These are phyloP conservation scores for Sporobolomyces phaffii DNA, from an alignment of 768 basidiomycete genomes.

Conservation along the genomic window DNA sequence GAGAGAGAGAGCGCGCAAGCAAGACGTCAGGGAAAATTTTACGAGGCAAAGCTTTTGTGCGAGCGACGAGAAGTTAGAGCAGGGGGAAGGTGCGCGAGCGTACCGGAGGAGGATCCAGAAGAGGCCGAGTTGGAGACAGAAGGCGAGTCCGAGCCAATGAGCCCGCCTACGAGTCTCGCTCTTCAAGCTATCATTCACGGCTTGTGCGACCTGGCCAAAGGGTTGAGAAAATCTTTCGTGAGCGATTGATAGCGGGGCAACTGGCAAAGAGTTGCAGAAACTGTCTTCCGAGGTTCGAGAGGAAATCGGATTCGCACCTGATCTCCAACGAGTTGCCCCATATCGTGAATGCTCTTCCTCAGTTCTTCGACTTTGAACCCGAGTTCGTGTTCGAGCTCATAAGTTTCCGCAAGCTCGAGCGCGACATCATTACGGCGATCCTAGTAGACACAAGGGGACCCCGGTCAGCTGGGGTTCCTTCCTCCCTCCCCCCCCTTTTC, in stretches of 20 bases:
- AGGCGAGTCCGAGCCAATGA: constrained; percentile 12
- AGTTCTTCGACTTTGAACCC: constrained; percentile 26
- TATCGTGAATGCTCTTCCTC: constrained; percentile 17
- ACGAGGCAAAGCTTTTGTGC: no score
- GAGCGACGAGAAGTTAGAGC: no score
- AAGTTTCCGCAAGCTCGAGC: not conserved
- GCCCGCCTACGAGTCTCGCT: constrained; percentile 1
- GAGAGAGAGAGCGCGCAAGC: not conserved
- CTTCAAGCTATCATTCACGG: not conserved
- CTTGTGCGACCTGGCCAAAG: constrained; percentile 29
- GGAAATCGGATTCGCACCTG: no score
- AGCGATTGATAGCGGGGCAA: not conserved
- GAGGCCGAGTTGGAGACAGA: constrained; percentile 16
- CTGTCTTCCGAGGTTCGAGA: not conserved
- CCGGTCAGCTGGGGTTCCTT: no score
- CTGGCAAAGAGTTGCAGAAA: not conserved
- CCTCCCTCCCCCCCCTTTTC: no score
- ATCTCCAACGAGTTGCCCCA: constrained; percentile 20
- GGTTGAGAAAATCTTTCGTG: no score
- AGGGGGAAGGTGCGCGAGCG: no score
- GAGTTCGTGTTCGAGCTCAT: constrained; percentile 22
- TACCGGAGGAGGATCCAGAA: constrained; percentile 26
- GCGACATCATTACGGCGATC: not conserved
- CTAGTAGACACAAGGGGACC: no score
- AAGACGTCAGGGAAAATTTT: no score